Evolutionary conservation across 2,329 filamentous ascomycete genomes (phyloP).

Genomic region (Cercospora canescens): DNA sequence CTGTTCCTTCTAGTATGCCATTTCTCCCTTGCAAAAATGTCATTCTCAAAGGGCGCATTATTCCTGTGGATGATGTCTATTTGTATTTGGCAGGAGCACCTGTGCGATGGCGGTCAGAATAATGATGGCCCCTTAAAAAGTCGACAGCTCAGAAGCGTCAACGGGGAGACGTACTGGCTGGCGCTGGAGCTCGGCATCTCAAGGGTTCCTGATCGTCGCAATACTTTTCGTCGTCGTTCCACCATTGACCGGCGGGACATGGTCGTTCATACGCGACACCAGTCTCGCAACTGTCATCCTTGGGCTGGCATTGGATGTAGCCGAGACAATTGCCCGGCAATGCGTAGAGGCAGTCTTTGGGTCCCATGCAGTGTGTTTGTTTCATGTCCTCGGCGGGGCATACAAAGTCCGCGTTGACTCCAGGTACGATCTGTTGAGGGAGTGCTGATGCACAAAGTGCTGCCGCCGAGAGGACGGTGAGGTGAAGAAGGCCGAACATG

Average conservation of each 20-base stretch:
- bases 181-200: neutral
- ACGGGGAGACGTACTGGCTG: neutral
- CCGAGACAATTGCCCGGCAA: conserved; percentile 2
- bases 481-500: neutral
- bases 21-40: too few relatives aligned
- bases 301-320: conserved; percentile 13
- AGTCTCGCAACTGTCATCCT: neutral
- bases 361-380: conserved; percentile 4
- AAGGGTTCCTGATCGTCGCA: neutral
- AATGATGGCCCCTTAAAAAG: neutral
- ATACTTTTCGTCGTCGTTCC: conserved; percentile 14
- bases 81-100: neutral
- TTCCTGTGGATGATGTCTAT: too few relatives aligned
- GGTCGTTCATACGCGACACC: conserved; percentile 8
- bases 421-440: neutral
- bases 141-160: too few relatives aligned
- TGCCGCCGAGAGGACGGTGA: neutral
- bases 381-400: conserved; percentile 10
- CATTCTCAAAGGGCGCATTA: too few relatives aligned
- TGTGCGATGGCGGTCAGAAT: neutral
- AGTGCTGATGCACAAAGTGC: neutral
- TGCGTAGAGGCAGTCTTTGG: conserved; percentile 12
- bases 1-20: too few relatives aligned
- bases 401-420: neutral
- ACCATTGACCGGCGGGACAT: conserved; percentile 3